Percentiles rank a stretch among this genome's conserved stretches.
Conservation (phyloP, 1,284 basidiomycete species). For the Tilletia indica region DNA sequence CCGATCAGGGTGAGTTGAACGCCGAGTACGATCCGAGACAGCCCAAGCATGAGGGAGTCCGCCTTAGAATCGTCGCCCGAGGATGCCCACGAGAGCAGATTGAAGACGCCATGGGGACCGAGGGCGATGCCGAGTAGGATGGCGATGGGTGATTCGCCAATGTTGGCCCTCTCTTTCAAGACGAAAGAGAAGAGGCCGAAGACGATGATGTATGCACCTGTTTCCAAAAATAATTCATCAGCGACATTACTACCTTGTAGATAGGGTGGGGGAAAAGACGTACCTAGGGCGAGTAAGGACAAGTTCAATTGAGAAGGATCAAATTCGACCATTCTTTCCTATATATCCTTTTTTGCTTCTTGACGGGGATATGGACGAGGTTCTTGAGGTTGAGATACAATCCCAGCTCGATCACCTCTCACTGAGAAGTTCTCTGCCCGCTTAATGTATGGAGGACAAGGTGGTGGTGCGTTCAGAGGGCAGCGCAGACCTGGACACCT, state of each 20-base stretch:
- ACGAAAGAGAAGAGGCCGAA: constrained; percentile 43
- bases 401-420: too few relatives aligned
- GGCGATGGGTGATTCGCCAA: constrained; percentile 46
- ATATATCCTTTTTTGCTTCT: too few relatives aligned
- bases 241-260: neutral
- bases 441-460: too few relatives aligned
- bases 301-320: constrained; percentile 9
- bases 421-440: too few relatives aligned
- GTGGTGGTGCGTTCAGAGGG: too few relatives aligned
- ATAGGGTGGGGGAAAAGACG: neutral
- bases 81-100: constrained; percentile 32
- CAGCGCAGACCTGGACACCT: too few relatives aligned
- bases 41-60: constrained; percentile 35
- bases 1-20: constrained; percentile 43
- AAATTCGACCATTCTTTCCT: neutral
- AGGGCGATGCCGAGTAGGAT: constrained; percentile 39
- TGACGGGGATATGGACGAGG: too few relatives aligned
- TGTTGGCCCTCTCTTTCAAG: constrained; percentile 43
- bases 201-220: constrained; percentile 23
- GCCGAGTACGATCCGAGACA: constrained; percentile 42
- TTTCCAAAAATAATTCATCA: neutral
- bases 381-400: too few relatives aligned
- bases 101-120: constrained; percentile 39
- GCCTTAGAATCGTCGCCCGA: constrained; percentile 24
- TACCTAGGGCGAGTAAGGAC: constrained; percentile 1